Evolutionary conservation across 805 yeast species (phyloP).

Genomic region (Kazachstania bromeliacearum): DNA sequence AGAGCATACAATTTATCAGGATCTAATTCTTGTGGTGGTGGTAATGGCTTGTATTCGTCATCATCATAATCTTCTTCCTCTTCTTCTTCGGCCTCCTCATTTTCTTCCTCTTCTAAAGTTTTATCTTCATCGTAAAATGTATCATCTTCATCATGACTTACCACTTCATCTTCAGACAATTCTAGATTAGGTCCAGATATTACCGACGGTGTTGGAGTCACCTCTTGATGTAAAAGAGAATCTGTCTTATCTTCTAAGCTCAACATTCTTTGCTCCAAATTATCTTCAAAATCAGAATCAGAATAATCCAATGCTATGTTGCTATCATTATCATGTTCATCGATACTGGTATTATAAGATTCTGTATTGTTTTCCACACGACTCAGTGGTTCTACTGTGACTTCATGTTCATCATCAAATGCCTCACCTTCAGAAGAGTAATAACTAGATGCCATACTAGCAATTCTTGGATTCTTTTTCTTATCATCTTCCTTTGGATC

Average conservation of each 20-base stretch:
- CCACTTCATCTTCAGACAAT: slow-evolving; percentile 7
- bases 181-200: background rate
- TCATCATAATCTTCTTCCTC: slow-evolving; percentile 26
- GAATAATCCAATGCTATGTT: slow-evolving; percentile 20
- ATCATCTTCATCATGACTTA: slow-evolving; percentile 3
- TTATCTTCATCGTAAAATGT: slow-evolving; percentile 5
- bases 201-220: background rate
- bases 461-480: slow-evolving; percentile 3
- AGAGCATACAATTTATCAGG: slow-evolving; percentile 79
- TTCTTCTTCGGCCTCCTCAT: slow-evolving; percentile 13
- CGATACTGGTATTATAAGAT: background rate
- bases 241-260: slow-evolving; percentile 16
- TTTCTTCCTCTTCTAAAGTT: slow-evolving; percentile 8
- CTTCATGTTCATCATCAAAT: background rate
- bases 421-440: slow-evolving; percentile 7
- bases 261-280: slow-evolving; percentile 24
- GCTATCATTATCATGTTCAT: background rate
- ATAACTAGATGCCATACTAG: slow-evolving; percentile 11
- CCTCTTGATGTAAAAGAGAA: too few relatives aligned
- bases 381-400: too few relatives aligned
- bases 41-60: slow-evolving; percentile 36
- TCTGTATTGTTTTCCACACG: background rate
- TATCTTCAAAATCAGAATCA: slow-evolving; percentile 31
- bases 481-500: background rate
- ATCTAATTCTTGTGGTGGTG: slow-evolving; percentile 72